Evolutionary conservation across 108 stramenopile genomes (phyloP).

Genomic region (Skeletonema potamos): DNA sequence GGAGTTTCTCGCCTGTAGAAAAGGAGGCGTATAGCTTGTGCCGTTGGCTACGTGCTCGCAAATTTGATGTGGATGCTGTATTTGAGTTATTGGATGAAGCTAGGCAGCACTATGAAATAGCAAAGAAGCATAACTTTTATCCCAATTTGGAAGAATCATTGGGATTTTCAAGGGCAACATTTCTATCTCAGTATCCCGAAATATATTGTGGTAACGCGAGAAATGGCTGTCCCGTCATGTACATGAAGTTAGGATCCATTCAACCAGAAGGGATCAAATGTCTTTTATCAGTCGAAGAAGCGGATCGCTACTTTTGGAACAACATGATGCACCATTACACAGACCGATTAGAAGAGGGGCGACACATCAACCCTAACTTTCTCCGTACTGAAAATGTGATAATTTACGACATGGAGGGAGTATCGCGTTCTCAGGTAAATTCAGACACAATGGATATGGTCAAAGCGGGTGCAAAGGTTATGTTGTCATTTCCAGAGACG

Average conservation of each 20-base stretch:
- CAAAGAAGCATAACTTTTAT: slow-evolving; percentile 68
- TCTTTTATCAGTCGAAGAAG: slow-evolving; percentile 25
- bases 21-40: slow-evolving; percentile 46
- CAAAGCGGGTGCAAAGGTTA: slow-evolving; percentile 33
- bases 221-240: slow-evolving; percentile 48
- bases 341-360: slow-evolving; percentile 15
- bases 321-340: slow-evolving; percentile 17
- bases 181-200: slow-evolving; percentile 43
- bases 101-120: slow-evolving; percentile 47
- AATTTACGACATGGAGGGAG: slow-evolving; percentile 42
- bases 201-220: slow-evolving; percentile 37
- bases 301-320: slow-evolving; percentile 39
- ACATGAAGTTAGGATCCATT: slow-evolving; percentile 35
- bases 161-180: slow-evolving; percentile 25
- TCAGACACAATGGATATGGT: slow-evolving; percentile 44
- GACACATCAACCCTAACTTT: slow-evolving; percentile 26
- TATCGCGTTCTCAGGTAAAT: slow-evolving; percentile 21
- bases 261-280: slow-evolving; percentile 46
- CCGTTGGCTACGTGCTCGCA: slow-evolving; percentile 35
- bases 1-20: slow-evolving; percentile 25
- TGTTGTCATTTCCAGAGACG: slow-evolving; percentile 43
- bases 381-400: slow-evolving; percentile 31
- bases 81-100: slow-evolving; percentile 35
- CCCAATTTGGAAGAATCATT: slow-evolving; percentile 34
- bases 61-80: slow-evolving; percentile 47